A percentile compares a stretch with the other conserved stretches of the same genome.
Evolutionary conservation across 164 flowering plant genomes (phyloP).

Genomic region (Akebia trifoliata): DNA sequence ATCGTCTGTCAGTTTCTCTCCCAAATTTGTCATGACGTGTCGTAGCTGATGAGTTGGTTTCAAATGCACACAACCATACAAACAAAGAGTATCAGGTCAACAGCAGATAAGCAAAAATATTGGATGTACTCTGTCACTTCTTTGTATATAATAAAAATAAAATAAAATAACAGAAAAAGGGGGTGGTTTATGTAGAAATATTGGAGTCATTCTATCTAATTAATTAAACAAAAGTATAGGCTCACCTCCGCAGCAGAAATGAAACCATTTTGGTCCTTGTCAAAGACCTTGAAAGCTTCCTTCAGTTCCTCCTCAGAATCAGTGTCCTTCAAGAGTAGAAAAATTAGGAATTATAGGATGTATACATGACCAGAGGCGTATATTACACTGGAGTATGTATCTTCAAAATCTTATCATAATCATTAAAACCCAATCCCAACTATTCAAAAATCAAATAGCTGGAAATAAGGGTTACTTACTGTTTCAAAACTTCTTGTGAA

Average conservation of each 20-base stretch:
- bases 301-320: conserved; percentile 57
- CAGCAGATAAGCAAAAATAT: neutral
- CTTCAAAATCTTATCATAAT: neutral
- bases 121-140: too few species aligned
- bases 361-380: neutral
- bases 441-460: too few species aligned
- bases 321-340: conserved; percentile 30
- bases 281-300: conserved; percentile 61
- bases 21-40: conserved; percentile 61
- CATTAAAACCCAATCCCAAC: neutral
- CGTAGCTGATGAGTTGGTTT: conserved; percentile 31
- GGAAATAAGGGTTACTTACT: too few species aligned
- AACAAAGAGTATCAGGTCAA: neutral
- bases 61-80: neutral
- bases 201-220: neutral
- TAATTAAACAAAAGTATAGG: neutral
- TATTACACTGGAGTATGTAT: neutral
- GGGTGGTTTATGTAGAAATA: too few species aligned
- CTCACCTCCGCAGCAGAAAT: conserved; percentile 58
- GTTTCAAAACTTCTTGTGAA: too few species aligned
- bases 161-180: too few species aligned
- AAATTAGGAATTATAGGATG: neutral
- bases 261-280: conserved; percentile 61
- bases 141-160: too few species aligned
- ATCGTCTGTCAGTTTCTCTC: conserved; percentile 59